Evolutionary conservation across 352 stramenopile genomes (phyloP).

Genomic region (Phytophthora fragariae): DNA sequence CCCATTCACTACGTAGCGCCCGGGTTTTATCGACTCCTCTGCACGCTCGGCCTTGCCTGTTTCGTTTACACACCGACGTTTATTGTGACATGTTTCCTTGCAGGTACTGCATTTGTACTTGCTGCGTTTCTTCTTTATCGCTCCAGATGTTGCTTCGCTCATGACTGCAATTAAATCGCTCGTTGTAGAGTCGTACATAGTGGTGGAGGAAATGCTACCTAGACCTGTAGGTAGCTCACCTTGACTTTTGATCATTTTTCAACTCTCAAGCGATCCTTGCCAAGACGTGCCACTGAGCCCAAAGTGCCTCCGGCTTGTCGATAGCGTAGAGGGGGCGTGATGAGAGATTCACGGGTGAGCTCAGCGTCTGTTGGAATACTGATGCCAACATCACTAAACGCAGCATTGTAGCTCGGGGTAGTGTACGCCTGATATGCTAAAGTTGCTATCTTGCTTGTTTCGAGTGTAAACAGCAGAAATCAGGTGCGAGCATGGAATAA

Average conservation of each 20-base stretch:
- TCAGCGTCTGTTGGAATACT: background rate
- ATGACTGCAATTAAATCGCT: background rate
- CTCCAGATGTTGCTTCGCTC: background rate
- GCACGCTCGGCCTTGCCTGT: background rate
- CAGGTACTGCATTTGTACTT: background rate
- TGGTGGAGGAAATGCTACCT: background rate
- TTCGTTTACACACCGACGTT: background rate
- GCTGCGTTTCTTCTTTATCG: background rate
- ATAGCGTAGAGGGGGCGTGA: background rate
- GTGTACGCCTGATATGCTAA: background rate
- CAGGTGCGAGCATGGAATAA: background rate
- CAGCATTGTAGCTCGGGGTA: background rate
- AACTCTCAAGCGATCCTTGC: background rate
- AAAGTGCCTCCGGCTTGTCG: background rate
- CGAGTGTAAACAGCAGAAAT: background rate
- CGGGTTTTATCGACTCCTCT: background rate
- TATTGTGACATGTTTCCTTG: background rate
- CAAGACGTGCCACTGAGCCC: background rate
- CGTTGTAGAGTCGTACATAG: background rate
- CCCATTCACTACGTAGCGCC: background rate
- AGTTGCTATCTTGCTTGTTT: background rate
- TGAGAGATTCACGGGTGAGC: background rate
- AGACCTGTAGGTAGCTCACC: background rate
- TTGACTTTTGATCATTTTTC: background rate
- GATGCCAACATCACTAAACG: background rate